These are phyloP conservation scores for Aspergillus ellipticus DNA, from an alignment of 495 filamentous ascomycete species.

Conservation along the genomic window DNA sequence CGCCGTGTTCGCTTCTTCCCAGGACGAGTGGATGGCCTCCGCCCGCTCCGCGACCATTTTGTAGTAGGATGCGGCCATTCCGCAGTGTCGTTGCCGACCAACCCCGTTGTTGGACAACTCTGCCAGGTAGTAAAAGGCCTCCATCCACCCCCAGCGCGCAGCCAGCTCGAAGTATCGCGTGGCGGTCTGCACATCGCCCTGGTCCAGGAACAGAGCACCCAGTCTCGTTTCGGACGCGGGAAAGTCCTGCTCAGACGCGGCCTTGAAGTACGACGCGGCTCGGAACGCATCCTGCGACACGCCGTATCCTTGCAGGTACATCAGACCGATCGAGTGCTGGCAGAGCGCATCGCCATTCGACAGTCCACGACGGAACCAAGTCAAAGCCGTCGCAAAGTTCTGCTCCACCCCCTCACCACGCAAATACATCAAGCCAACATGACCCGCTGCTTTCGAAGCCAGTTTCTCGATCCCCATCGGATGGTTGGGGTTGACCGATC, in stretches of 20 bases:
- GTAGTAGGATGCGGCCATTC: constrained; percentile 80
- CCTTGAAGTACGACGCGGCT: constrained; percentile 77
- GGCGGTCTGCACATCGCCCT: constrained; percentile 73
- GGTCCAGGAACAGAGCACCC: constrained; percentile 84
- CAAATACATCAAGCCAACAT: constrained; percentile 88
- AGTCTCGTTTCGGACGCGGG: constrained; percentile 78
- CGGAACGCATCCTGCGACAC: constrained; percentile 67
- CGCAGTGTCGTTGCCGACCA: constrained; percentile 76
- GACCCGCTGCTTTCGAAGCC: constrained; percentile 85
- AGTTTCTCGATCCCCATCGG: constrained; percentile 67
- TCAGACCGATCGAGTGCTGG: constrained; percentile 78
- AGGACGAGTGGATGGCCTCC: constrained; percentile 78
- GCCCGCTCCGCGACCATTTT: constrained; percentile 92
- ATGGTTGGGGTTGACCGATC: constrained; percentile 52
- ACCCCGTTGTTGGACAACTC: constrained; percentile 82
- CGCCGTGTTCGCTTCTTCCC: constrained; percentile 80
- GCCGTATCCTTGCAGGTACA: constrained; percentile 84
- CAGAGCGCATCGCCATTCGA: constrained; percentile 77
- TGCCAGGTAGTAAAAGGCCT: constrained; percentile 92
- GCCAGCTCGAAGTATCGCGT: constrained; percentile 91
- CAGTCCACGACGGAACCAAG: constrained; percentile 85
- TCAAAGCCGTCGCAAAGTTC: constrained; percentile 66
- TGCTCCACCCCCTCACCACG: constrained; percentile 88
- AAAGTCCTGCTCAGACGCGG: constrained; percentile 80
- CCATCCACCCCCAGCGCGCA: constrained; percentile 80